A percentile compares a stretch with the other conserved stretches of the same genome.
Evolutionary conservation across 495 filamentous ascomycete species (phyloP).

Genomic region (Tuber borchii): DNA sequence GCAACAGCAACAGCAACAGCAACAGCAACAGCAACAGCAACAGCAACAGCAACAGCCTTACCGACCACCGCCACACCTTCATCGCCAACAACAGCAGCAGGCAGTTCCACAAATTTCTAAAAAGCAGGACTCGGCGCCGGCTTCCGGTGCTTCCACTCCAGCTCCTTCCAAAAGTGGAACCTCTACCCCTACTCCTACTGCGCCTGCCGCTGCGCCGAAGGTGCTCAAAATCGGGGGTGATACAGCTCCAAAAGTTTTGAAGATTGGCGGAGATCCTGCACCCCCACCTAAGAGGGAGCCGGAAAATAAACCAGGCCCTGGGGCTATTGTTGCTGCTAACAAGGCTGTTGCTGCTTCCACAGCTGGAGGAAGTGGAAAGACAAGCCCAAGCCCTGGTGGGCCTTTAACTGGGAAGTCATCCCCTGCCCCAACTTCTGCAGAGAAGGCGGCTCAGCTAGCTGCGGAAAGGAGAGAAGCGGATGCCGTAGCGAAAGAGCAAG

Average conservation of each 20-base stretch:
- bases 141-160: slow-evolving; percentile 42
- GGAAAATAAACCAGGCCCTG: slow-evolving; percentile 55
- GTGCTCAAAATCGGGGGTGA: slow-evolving; percentile 52
- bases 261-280: slow-evolving; percentile 52
- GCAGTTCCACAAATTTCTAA: slow-evolving; percentile 61
- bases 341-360: slow-evolving; percentile 30
- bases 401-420: slow-evolving; percentile 19
- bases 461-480: slow-evolving; percentile 61
- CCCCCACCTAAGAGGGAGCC: slow-evolving; percentile 46
- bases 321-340: slow-evolving; percentile 42
- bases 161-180: slow-evolving; percentile 39
- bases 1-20: slow-evolving; percentile 50
- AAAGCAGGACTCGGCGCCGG: slow-evolving; percentile 50
- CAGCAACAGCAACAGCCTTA: slow-evolving; percentile 50
- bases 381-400: slow-evolving; percentile 20
- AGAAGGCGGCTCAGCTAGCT: slow-evolving; percentile 50
- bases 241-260: slow-evolving; percentile 60
- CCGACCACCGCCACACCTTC: slow-evolving; percentile 39
- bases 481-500: slow-evolving; percentile 78
- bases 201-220: slow-evolving; percentile 44
- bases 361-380: slow-evolving; percentile 17
- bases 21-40: slow-evolving; percentile 47
- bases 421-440: slow-evolving; percentile 43
- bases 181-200: slow-evolving; percentile 43
- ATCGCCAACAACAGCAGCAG: slow-evolving; percentile 50